These are phyloP conservation scores for Ceratocystiopsis brevicomis DNA, from an alignment of 2,329 filamentous ascomycete genomes.

Conservation along the genomic window DNA sequence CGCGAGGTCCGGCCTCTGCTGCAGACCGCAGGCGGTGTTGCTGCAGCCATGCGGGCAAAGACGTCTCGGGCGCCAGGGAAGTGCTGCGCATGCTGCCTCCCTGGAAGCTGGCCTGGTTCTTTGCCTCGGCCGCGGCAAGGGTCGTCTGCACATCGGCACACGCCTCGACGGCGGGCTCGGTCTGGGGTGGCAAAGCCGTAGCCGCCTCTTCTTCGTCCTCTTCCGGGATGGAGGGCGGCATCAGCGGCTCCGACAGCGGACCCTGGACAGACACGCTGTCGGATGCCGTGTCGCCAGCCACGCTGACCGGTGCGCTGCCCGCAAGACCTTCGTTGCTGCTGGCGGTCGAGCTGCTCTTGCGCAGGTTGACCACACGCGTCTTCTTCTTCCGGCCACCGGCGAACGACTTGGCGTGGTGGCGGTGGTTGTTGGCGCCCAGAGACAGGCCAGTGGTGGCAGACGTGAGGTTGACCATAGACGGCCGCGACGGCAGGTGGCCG, in stretches of 20 bases:
- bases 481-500: conserved; percentile 47
- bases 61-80: not conserved
- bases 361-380: conserved; percentile 63
- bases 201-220: conserved; percentile 24
- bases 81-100: not conserved
- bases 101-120: conserved; percentile 1
- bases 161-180: no score
- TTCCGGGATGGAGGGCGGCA: conserved; percentile 37
- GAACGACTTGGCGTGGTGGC: conserved; percentile 38
- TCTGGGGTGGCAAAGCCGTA: no score
- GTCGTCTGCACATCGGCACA: not conserved
- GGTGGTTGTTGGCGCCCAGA: conserved; percentile 38
- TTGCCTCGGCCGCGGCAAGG: not conserved
- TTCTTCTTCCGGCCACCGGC: conserved; percentile 54
- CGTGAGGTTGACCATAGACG: conserved; percentile 43
- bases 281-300: conserved; percentile 28
- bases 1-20: no score
- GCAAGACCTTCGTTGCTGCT: conserved; percentile 14
- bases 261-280: conserved; percentile 31
- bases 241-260: conserved; percentile 41
- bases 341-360: conserved; percentile 32
- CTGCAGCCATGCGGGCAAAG: conserved; percentile 2
- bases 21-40: not conserved
- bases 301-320: conserved; percentile 28
- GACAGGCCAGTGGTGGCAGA: conserved; percentile 44